Conservation (phyloP, 2,329 filamentous ascomycete species). For the Colletotrichum tanaceti region DNA sequence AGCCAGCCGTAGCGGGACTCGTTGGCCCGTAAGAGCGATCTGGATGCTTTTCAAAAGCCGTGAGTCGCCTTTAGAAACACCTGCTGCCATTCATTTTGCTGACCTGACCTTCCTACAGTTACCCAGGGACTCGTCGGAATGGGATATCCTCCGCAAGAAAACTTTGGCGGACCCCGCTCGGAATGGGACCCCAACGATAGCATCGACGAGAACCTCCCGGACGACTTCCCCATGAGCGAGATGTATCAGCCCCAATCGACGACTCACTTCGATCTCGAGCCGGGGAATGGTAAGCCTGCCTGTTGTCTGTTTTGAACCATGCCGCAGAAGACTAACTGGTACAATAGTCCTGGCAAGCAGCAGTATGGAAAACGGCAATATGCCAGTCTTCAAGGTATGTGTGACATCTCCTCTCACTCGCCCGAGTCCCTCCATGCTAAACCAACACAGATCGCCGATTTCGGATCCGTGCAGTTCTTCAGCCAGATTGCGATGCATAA, state of each 20-base stretch:
- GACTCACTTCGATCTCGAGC: conserved; percentile 42
- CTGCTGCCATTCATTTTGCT: neutral
- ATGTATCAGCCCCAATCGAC: conserved; percentile 33
- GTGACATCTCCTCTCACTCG: neutral
- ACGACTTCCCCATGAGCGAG: conserved; percentile 10
- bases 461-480: conserved; percentile 27
- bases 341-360: conserved; percentile 15
- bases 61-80: conserved; percentile 10
- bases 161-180: neutral
- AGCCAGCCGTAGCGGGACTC: conserved; percentile 12
- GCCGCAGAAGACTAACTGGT: neutral
- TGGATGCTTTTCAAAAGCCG: conserved; percentile 34
- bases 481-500: conserved; percentile 3
- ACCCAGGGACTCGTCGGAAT: conserved; percentile 45
- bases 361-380: neutral
- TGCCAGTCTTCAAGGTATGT: conserved; percentile 38
- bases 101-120: conserved; percentile 42
- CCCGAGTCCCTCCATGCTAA: neutral
- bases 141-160: conserved; percentile 42
- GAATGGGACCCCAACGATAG: conserved; percentile 26
- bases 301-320: too few species aligned
- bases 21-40: conserved; percentile 32
- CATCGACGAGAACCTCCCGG: conserved; percentile 29
- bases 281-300: conserved; percentile 45
- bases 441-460: conserved; percentile 32